phyloP scores from a whole-genome alignment of 495 filamentous ascomycete genomes.

The Hyaloscypha finlandica region DNA sequence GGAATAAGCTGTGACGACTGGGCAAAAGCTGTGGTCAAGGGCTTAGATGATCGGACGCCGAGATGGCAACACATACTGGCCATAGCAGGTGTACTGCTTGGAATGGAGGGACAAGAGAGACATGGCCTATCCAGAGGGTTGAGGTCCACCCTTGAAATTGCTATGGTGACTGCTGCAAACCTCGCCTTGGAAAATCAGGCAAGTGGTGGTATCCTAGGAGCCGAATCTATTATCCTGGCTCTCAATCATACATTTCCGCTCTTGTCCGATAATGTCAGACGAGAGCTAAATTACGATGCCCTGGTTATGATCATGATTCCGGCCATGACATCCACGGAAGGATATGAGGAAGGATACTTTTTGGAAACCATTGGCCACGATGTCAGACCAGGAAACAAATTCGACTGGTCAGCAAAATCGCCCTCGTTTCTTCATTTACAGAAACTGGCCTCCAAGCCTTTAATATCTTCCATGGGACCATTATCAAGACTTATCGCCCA shows the following conservation, averaged over 20 bases:
- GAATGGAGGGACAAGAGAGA: slow-evolving; percentile 70
- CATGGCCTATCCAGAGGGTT: slow-evolving; percentile 62
- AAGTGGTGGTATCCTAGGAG: slow-evolving; percentile 54
- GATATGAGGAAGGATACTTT: slow-evolving; percentile 82
- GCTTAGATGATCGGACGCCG: slow-evolving; percentile 79
- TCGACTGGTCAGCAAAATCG: slow-evolving; percentile 70
- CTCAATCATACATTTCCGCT: slow-evolving; percentile 78
- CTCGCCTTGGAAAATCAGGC: slow-evolving; percentile 60
- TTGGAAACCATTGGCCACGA: slow-evolving; percentile 76
- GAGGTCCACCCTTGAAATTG: slow-evolving; percentile 71
- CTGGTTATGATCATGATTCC: slow-evolving; percentile 71
- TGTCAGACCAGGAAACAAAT: slow-evolving; percentile 65
- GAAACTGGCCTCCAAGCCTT: slow-evolving; percentile 62
- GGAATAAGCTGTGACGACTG: slow-evolving; percentile 69
- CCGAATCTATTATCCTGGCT: slow-evolving; percentile 66
- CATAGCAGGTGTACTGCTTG: slow-evolving; percentile 78
- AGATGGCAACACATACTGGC: slow-evolving; percentile 88
- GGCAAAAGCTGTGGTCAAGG: slow-evolving; percentile 79
- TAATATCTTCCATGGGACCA: slow-evolving; percentile 76
- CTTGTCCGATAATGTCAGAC: slow-evolving; percentile 59
- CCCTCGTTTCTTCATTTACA: slow-evolving; percentile 58
- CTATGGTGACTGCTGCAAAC: slow-evolving; percentile 77
- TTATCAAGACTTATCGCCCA: slow-evolving; percentile 76
- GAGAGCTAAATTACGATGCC: slow-evolving; percentile 68
- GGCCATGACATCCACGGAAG: slow-evolving; percentile 67